Evolutionary conservation across 139 green algal genomes (phyloP).

Genomic region (Chlamydomonas applanata): DNA sequence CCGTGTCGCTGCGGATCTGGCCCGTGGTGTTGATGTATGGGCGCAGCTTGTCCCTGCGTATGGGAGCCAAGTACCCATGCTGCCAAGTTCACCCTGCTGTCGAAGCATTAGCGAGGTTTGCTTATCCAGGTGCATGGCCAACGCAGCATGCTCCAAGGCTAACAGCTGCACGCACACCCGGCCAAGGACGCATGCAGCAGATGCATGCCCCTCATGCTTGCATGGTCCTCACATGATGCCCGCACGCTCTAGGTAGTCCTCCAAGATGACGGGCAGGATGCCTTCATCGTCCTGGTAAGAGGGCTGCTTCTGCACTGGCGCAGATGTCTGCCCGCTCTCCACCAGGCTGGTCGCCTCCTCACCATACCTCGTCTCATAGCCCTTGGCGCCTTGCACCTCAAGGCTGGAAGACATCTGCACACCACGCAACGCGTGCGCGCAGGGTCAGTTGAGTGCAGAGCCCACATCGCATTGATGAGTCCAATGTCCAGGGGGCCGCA

Average conservation of each 20-base stretch:
- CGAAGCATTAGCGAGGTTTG: too few relatives aligned
- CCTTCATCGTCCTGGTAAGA: slow-evolving; percentile 37
- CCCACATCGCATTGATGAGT: not conserved
- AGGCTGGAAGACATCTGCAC: not conserved
- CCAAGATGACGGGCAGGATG: slow-evolving; percentile 52
- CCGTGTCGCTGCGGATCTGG: slow-evolving; percentile 47
- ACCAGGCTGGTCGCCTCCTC: too few relatives aligned
- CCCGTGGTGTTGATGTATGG: slow-evolving; percentile 42
- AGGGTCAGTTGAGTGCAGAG: not conserved
- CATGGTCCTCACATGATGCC: slow-evolving; percentile 43
- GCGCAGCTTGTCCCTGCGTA: slow-evolving; percentile 41
- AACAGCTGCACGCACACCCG: too few relatives aligned
- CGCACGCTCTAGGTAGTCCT: slow-evolving; percentile 47
- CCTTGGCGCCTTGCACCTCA: not conserved
- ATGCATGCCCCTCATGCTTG: not conserved
- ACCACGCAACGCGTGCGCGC: not conserved
- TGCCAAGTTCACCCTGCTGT: not conserved
- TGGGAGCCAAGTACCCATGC: not conserved
- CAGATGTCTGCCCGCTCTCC: not conserved
- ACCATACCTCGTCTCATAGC: not conserved
- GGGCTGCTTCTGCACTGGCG: not conserved
- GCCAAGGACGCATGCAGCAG: not conserved
- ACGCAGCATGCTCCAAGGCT: too few relatives aligned
- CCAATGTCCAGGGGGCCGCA: too few relatives aligned
- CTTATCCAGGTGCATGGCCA: too few relatives aligned